Evolutionary conservation across 1,139 yeast species (phyloP).

Genomic region (Saccharomycopsis phalli): DNA sequence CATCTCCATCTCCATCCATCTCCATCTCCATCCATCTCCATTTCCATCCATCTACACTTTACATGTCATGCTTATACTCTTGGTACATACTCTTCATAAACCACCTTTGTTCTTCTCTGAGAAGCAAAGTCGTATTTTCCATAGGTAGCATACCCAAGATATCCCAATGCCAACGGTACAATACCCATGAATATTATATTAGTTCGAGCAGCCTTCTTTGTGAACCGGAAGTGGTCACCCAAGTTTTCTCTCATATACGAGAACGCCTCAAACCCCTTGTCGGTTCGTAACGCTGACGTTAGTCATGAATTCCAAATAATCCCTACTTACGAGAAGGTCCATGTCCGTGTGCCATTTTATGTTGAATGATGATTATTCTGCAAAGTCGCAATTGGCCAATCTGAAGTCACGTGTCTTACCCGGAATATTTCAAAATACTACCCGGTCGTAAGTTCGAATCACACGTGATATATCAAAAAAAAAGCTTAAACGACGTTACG

Average conservation of each 20-base stretch:
- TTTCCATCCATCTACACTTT: background rate
- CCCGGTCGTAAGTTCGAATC: too few relatives aligned
- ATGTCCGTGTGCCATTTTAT: conserved; percentile 20
- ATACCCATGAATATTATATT: conserved; percentile 28
- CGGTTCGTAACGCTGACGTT: conserved; percentile 21
- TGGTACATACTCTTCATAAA: conserved; percentile 27
- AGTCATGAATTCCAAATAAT: background rate
- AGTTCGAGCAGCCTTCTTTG: conserved; percentile 26
- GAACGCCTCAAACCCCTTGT: conserved; percentile 26
- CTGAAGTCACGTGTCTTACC: too few relatives aligned
- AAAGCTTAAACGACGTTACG: too few relatives aligned
- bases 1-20: background rate
- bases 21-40: background rate
- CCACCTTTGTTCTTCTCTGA: conserved; percentile 27
- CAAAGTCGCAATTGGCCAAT: too few relatives aligned
- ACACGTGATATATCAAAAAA: too few relatives aligned
- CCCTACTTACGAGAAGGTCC: conserved; percentile 20
- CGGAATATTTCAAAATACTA: too few relatives aligned
- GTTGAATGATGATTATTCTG: too few relatives aligned
- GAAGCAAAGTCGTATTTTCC: conserved; percentile 22
- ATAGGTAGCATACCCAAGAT: conserved; percentile 28
- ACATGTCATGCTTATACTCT: conserved; percentile 22
- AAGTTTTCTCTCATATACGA: conserved; percentile 28
- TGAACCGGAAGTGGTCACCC: conserved; percentile 27
- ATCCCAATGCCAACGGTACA: conserved; percentile 28